These are phyloP conservation scores for Aspergillus olivimuriae DNA, from an alignment of 495 filamentous ascomycete species.

Conservation along the genomic window DNA sequence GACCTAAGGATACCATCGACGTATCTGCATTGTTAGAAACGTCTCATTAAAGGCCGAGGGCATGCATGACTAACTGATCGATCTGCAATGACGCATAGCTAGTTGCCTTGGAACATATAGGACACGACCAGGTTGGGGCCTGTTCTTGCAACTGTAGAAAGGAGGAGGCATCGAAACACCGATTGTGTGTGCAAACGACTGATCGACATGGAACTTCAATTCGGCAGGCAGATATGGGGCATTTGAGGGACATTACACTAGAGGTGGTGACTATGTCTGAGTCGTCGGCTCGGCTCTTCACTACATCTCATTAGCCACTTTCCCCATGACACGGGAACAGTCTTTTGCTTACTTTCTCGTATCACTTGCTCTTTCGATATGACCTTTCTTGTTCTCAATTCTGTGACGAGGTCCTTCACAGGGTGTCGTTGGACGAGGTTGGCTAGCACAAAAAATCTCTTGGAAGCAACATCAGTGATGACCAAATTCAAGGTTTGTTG, in stretches of 20 bases:
- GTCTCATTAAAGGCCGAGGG: neutral
- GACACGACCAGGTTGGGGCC: conserved; percentile 90
- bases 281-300: conserved; percentile 76
- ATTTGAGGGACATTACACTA: conserved; percentile 82
- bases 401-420: conserved; percentile 63
- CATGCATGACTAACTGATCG: conserved; percentile 67
- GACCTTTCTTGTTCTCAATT: conserved; percentile 57
- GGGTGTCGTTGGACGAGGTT: conserved; percentile 69
- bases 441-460: conserved; percentile 73
- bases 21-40: conserved; percentile 52
- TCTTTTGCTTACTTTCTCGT: conserved; percentile 63
- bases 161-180: conserved; percentile 92
- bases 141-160: conserved; percentile 94
- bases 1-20: conserved; percentile 75
- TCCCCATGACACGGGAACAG: neutral
- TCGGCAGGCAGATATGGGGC: conserved; percentile 78
- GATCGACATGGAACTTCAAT: conserved; percentile 77
- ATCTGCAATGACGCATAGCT: conserved; percentile 76
- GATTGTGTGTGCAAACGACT: conserved; percentile 75
- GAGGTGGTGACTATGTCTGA: conserved; percentile 83
- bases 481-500: no score
- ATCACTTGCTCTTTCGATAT: conserved; percentile 79
- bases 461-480: no score
- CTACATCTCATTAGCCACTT: conserved; percentile 38
- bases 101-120: conserved; percentile 79